Conservation (phyloP, 2,329 filamentous ascomycete species). For the Neonectria neomacrospora region DNA sequence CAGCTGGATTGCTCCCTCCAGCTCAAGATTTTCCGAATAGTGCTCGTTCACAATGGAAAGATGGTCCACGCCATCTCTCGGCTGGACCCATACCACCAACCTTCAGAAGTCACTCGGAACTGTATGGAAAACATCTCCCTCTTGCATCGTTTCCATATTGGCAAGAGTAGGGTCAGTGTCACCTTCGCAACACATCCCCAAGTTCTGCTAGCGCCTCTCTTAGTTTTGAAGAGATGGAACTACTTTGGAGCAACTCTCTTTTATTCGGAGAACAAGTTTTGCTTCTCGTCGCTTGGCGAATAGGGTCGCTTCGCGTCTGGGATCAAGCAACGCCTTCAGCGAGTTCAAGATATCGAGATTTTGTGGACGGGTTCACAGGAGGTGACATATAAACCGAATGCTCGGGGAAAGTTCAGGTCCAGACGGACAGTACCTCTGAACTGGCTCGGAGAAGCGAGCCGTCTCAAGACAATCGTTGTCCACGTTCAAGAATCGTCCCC, state of each 20-base stretch:
- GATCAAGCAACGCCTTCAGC: conserved; percentile 54
- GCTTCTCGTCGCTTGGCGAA: conserved; percentile 65
- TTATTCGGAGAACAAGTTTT: conserved; percentile 61
- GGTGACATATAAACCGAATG: conserved; percentile 36
- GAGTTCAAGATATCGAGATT: conserved; percentile 58
- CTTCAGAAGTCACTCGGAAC: conserved; percentile 29
- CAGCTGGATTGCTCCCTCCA: conserved; percentile 47
- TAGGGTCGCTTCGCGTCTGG: conserved; percentile 58
- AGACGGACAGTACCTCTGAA: conserved; percentile 51
- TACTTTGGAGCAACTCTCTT: conserved; percentile 57
- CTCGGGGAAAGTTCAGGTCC: conserved; percentile 47
- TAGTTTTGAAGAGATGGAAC: conserved; percentile 54
- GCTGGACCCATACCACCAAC: conserved; percentile 51
- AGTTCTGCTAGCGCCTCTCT: conserved; percentile 50
- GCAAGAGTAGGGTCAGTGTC: conserved; percentile 45
- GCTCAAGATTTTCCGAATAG: conserved; percentile 50
- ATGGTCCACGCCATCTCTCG: conserved; percentile 58
- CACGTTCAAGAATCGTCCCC: conserved; percentile 53
- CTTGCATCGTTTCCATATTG: conserved; percentile 55
- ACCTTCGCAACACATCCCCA: conserved; percentile 49
- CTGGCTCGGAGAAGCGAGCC: conserved; percentile 50
- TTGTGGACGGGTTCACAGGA: conserved; percentile 54
- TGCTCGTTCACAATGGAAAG: conserved; percentile 49
- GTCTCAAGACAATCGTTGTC: conserved; percentile 55
- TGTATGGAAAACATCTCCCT: conserved; percentile 36